A percentile compares a stretch with the other conserved stretches of the same genome.
phyloP scores from a whole-genome alignment of 2,329 filamentous ascomycete genomes.

The Coleophoma crateriformis region DNA sequence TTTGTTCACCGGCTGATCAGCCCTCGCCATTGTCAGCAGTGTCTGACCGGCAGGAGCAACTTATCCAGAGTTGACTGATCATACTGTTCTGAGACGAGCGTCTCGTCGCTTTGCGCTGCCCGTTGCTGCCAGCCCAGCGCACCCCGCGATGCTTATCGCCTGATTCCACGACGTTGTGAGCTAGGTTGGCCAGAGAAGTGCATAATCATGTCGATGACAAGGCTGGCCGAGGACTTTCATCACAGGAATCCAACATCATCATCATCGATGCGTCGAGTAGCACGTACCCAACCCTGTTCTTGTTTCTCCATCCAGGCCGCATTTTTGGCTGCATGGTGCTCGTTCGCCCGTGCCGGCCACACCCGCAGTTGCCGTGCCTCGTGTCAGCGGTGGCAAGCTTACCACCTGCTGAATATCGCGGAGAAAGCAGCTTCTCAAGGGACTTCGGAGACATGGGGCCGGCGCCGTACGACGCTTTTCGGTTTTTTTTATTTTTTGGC shows the following conservation, averaged over 20 bases:
- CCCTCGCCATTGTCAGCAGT: no score
- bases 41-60: no score
- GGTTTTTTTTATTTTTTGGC: background rate
- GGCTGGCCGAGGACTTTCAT: background rate
- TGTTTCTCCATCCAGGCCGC: background rate
- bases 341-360: background rate
- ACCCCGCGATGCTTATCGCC: background rate
- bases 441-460: background rate
- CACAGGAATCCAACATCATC: background rate
- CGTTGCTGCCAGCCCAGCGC: background rate
- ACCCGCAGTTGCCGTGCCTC: background rate
- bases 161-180: background rate
- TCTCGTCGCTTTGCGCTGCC: no score
- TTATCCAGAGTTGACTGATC: no score
- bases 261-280: background rate
- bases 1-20: no score
- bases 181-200: background rate
- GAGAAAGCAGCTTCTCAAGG: no score
- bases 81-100: no score
- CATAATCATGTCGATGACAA: background rate
- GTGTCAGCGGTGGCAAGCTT: background rate
- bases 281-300: no score
- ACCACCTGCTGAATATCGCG: no score
- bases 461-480: background rate
- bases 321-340: background rate